These are phyloP conservation scores for Scopulariopsis brevicaulis DNA, from an alignment of 2,329 filamentous ascomycete genomes.

Conservation along the genomic window DNA sequence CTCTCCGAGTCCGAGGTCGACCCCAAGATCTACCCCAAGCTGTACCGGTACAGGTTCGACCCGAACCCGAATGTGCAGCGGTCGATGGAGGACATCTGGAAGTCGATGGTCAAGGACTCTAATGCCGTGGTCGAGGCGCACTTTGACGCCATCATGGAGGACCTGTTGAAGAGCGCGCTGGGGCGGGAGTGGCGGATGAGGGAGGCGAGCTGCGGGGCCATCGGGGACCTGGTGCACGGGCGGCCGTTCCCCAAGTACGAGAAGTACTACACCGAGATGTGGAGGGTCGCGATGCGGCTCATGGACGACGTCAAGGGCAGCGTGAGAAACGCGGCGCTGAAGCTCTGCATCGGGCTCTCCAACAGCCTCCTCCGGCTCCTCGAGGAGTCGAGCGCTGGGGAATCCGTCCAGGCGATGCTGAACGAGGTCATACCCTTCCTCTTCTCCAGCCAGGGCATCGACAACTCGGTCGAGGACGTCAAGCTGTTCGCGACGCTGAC, in stretches of 20 bases:
- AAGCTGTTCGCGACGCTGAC: conserved; percentile 74
- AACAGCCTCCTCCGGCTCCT: conserved; percentile 77
- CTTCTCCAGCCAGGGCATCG: conserved; percentile 76
- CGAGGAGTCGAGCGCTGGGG: conserved; percentile 62
- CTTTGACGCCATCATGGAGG: conserved; percentile 82
- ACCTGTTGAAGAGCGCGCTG: conserved; percentile 75
- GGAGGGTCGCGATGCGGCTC: conserved; percentile 78
- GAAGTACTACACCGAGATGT: conserved; percentile 73
- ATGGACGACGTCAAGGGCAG: conserved; percentile 93
- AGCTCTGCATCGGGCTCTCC: conserved; percentile 73
- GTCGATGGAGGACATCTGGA: conserved; percentile 98
- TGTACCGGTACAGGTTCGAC: conserved; percentile 91
- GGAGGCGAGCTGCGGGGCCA: conserved; percentile 83
- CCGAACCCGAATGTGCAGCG: conserved; percentile 85
- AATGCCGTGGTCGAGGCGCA: conserved; percentile 64
- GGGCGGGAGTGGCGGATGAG: conserved; percentile 89
- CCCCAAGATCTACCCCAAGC: conserved; percentile 87
- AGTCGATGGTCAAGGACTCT: conserved; percentile 83
- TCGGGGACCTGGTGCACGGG: conserved; percentile 79
- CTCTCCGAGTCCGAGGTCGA: conserved; percentile 81
- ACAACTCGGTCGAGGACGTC: conserved; percentile 81
- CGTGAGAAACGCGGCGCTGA: conserved; percentile 70
- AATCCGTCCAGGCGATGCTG: conserved; percentile 68
- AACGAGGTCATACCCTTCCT: conserved; percentile 82
- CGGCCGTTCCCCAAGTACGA: conserved; percentile 68